Percentiles rank a stretch among this genome's conserved stretches.
Evolutionary conservation across 192 early-diverging fungal species (phyloP).

Genomic region (Podila horticola): DNA sequence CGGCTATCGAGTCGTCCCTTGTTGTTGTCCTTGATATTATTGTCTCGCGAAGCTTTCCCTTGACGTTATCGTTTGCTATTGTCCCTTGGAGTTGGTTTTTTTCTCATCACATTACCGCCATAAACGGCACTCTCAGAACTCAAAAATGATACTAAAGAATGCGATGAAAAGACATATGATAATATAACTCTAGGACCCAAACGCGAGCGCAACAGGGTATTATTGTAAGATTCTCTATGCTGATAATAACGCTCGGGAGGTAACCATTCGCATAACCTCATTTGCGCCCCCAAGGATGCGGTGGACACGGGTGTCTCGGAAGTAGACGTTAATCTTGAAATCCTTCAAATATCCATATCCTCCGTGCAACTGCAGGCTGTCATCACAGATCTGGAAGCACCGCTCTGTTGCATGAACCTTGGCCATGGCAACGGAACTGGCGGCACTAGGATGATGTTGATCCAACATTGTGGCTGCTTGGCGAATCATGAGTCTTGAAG

Average conservation of each 20-base stretch:
- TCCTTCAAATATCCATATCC: slow-evolving; percentile 72
- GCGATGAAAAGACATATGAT: too few species aligned
- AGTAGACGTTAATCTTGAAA: slow-evolving; percentile 65
- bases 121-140: too few species aligned
- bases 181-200: too few species aligned
- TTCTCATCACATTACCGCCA: too few species aligned
- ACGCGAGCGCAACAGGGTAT: too few species aligned
- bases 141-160: too few species aligned
- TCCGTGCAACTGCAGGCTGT: slow-evolving; percentile 63
- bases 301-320: slow-evolving; percentile 67
- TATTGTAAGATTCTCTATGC: slow-evolving; percentile 26
- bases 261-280: slow-evolving; percentile 68
- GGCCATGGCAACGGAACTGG: slow-evolving; percentile 64
- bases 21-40: too few species aligned
- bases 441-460: slow-evolving; percentile 38
- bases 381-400: slow-evolving; percentile 63
- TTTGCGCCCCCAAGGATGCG: slow-evolving; percentile 70
- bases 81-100: too few species aligned
- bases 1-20: too few species aligned
- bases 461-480: slow-evolving; percentile 59
- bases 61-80: too few species aligned
- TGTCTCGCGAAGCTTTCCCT: too few species aligned
- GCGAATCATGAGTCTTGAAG: slow-evolving; percentile 63
- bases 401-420: slow-evolving; percentile 64
- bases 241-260: slow-evolving; percentile 58